Base-by-base conservation (phyloP, 2,329 filamentous ascomycete species). In the Penicillium sp. region DNA sequence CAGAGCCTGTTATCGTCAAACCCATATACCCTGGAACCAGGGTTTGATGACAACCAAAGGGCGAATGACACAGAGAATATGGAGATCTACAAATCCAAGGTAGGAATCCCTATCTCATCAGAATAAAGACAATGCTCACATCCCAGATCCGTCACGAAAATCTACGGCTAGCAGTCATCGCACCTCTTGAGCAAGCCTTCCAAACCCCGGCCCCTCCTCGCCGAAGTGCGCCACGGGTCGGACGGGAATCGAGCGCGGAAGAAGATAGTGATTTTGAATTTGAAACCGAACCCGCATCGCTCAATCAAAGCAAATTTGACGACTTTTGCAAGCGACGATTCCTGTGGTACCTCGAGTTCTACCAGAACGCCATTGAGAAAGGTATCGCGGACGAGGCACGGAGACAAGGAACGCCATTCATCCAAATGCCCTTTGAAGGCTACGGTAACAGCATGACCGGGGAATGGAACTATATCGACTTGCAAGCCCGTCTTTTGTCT, bases 11-110 rank as follows among this genome's bases (percentile, higher is more conserved):
- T 99, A 88, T 96, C 91, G 1, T 77, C 85, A 28, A 96, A 97
- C 65, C 94, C 93, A 0, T 97, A 96, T 74, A 90, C 94, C 70
- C 97, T 97, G 66, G 94, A 99, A 71, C 94, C 94, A 1, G 94
- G 94, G 6, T 97, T 90, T 65, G 93, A 97, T 71, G 83, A 88
- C 57, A 84, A 87, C 12, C 88, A 87, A 43, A 81, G 41, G 25
- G 16, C 25, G 83, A 9, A 75, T 81, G 91, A 96, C 71, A 88
- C 89, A 74, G 85, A 86, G 72, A 82, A 86, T 56, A 89, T 92
- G 72, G 82, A 83, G 58, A 80, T 84, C 10, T 97, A 97, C 67
- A 82, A 89, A 12, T 84, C 87, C 47, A 97, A 96, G 83, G 89
- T 90, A 72, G 57, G 16, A 42, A 31, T 31, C 30, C 19, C 16